These are phyloP conservation scores for Neonectria magnoliae DNA, from an alignment of 2,329 filamentous ascomycete genomes.

Conservation along the genomic window DNA sequence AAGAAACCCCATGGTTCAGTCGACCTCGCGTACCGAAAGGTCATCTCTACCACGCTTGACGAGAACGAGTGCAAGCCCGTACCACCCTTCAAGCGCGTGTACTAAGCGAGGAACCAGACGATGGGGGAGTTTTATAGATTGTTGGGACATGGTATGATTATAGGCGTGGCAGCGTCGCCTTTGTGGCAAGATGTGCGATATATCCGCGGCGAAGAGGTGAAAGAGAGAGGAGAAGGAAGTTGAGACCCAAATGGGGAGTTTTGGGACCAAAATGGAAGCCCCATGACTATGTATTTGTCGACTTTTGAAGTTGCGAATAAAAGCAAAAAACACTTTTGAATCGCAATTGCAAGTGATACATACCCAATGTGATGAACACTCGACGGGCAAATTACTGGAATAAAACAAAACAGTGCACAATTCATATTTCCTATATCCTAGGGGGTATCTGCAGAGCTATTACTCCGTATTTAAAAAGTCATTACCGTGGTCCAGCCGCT, in stretches of 20 bases:
- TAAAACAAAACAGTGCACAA: background rate
- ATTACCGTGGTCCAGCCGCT: background rate
- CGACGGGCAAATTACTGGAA: background rate
- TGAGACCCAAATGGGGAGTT: slow-evolving; percentile 10
- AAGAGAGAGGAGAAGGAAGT: slow-evolving; percentile 4
- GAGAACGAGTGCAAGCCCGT: slow-evolving; percentile 96
- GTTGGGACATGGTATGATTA: slow-evolving; percentile 42
- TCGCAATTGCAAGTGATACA: background rate
- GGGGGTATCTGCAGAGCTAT: background rate
- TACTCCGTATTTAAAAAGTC: background rate
- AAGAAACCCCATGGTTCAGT: slow-evolving; percentile 89
- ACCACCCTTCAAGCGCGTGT: slow-evolving; percentile 94
- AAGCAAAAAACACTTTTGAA: slow-evolving; percentile 14
- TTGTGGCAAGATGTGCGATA: slow-evolving; percentile 44
- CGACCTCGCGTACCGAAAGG: slow-evolving; percentile 85
- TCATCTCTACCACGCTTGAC: slow-evolving; percentile 85
- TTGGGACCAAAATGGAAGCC: slow-evolving; percentile 12
- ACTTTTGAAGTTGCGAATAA: slow-evolving; percentile 22
- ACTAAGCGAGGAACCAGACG: slow-evolving; percentile 61
- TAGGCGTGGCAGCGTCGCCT: slow-evolving; percentile 40
- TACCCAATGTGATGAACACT: background rate
- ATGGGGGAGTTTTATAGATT: slow-evolving; percentile 40
- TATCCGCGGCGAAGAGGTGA: slow-evolving; percentile 35
- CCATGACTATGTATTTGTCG: slow-evolving; percentile 24
- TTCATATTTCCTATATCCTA: background rate